Conservation (phyloP, 129 eudicot species). For the carrot (Daucus carota) region DH1_v3.0 NC_030389.2:6744501-6745000, state of each 20-base stretch:
- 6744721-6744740: background rate
- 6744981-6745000: too few relatives aligned
- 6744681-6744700: background rate
- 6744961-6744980: too few relatives aligned
- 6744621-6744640: background rate
- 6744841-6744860: too few relatives aligned
- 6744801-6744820: too few relatives aligned
- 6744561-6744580: background rate
- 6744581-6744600: background rate
- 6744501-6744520: background rate
- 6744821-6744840: too few relatives aligned
- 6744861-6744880: too few relatives aligned
- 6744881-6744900: background rate
- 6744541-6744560: background rate
- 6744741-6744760: background rate
- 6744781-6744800: too few relatives aligned
- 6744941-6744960: too few relatives aligned
- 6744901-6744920: constrained; percentile 1
- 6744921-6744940: too few relatives aligned
- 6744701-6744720: background rate
- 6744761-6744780: too few relatives aligned
- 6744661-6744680: background rate
- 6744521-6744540: background rate
- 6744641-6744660: background rate
- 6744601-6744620: background rate